Percentiles rank a stretch among this genome's conserved stretches.
Conservation (phyloP, 345 rosid species). For the Eucalyptus marginata region DNA sequence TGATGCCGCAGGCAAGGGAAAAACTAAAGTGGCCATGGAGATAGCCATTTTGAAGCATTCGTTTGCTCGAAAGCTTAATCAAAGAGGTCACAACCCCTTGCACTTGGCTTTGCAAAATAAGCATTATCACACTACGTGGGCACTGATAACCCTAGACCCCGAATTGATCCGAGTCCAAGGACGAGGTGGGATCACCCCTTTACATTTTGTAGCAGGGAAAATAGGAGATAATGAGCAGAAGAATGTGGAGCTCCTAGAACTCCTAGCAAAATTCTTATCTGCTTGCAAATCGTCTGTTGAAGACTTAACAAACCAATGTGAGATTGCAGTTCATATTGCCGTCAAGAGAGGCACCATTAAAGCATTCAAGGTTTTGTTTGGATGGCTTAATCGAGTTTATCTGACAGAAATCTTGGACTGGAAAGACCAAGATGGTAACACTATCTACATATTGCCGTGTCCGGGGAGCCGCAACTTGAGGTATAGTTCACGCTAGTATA, state of each 20-base stretch:
- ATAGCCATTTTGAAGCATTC: neutral
- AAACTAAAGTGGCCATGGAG: neutral
- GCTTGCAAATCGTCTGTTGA: too few relatives aligned
- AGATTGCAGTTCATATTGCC: slow-evolving; percentile 15
- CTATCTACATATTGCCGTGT: too few relatives aligned
- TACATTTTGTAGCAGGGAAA: neutral
- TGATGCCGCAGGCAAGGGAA: accelerated
- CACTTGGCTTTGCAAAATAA: neutral
- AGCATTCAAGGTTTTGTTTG: neutral
- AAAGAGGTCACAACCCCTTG: neutral
- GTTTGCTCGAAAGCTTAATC: neutral
- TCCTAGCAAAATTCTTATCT: too few relatives aligned
- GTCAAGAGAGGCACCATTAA: neutral
- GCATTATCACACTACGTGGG: neutral
- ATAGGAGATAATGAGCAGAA: neutral
- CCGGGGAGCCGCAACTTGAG: too few relatives aligned
- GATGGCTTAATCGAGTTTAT: too few relatives aligned
- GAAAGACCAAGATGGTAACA: too few relatives aligned
- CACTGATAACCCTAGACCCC: too few relatives aligned
- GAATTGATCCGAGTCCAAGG: neutral
- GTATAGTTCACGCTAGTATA: too few relatives aligned
- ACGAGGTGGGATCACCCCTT: neutral
- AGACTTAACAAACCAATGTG: neutral
- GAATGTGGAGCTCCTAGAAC: neutral
- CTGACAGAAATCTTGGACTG: too few relatives aligned